Evolutionary conservation across 441 rosid genomes (phyloP), one percentile per base, ranked within the genome.

Genomic region (Arabidopsis lyrata): DNA sequence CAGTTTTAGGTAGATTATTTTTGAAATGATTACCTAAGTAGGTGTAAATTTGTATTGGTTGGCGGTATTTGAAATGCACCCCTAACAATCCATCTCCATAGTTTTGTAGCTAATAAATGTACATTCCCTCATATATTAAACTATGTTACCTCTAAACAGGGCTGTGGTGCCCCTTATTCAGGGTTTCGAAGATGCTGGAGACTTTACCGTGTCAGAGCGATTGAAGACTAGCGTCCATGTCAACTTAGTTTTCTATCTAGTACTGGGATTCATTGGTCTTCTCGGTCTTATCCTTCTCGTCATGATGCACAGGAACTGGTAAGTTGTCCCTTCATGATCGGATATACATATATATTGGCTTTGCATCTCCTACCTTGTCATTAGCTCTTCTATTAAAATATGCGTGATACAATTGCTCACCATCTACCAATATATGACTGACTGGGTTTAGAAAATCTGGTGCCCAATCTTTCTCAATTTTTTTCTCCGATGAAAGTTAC

Each of bases 121-220:
- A 61, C 15, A 36, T 69, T 53, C 78, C 81, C 89, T 84, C 86
- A 80, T 80, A 59, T 78, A 71, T 57, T 73, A 47, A 83, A 74
- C 70, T 78, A 77, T 82, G 78, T 87, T 79, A 81, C 87, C 80
- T 85, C 85, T 86, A 83, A 86, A 81, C 97, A 95, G 99, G 99
- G 96, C 96, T 76, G 98, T 87, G 84, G 98, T 86, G 86, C 98
- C 99, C 82, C 96, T 95, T 81, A 87, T 95, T 75, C 98, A 93
- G 95, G 99, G 99, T 85, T 95, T 85, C 57, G 99, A 95, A 91
- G 99, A 93, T 90, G 99, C 98, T 45, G 99, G 99, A 56, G 99
- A 95, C 83, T 95, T 95, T 75, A 86, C 94, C 1, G 81, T 91
- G 52, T 80, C 87, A 15, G 98, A 95, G 87, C 86, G 92, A 82